These are phyloP conservation scores for Neonectria magnoliae DNA, from an alignment of 2,329 filamentous ascomycete species.

Conservation along the genomic window DNA sequence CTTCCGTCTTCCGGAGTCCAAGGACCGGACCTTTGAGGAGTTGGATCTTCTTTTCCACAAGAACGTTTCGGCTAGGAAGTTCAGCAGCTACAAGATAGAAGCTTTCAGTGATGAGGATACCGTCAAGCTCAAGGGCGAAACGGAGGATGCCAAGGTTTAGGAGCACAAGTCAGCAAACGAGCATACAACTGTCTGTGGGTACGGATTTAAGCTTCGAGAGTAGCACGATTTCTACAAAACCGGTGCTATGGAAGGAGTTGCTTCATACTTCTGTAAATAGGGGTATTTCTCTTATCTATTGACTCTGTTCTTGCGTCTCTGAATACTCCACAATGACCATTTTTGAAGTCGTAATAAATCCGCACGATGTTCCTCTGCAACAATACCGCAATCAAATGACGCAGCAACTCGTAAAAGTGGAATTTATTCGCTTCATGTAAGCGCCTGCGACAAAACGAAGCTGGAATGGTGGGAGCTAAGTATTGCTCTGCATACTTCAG, in stretches of 20 bases:
- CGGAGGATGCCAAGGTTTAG: neutral
- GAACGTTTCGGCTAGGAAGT: slow-evolving; percentile 30
- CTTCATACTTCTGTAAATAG: neutral
- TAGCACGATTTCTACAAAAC: neutral
- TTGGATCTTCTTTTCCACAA: slow-evolving; percentile 62
- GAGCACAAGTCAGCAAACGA: neutral
- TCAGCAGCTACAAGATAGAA: slow-evolving; percentile 25
- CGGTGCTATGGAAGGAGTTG: neutral
- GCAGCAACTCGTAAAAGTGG: too few species aligned
- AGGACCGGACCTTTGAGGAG: slow-evolving; percentile 61
- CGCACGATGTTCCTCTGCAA: too few species aligned
- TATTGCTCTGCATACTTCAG: too few species aligned
- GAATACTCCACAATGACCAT: too few species aligned
- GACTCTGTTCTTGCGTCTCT: too few species aligned
- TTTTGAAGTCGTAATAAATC: too few species aligned
- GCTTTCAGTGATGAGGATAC: slow-evolving; percentile 1
- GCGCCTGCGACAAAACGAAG: too few species aligned
- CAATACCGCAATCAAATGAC: too few species aligned
- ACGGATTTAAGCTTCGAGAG: neutral
- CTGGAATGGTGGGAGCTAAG: too few species aligned
- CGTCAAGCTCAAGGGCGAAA: neutral
- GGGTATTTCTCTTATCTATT: too few species aligned
- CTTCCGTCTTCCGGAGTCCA: slow-evolving; percentile 62
- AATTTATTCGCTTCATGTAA: too few species aligned
- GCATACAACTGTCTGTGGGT: neutral